Conservation (phyloP, 805 yeast species). For the Kluyveromyces starmeri region DNA sequence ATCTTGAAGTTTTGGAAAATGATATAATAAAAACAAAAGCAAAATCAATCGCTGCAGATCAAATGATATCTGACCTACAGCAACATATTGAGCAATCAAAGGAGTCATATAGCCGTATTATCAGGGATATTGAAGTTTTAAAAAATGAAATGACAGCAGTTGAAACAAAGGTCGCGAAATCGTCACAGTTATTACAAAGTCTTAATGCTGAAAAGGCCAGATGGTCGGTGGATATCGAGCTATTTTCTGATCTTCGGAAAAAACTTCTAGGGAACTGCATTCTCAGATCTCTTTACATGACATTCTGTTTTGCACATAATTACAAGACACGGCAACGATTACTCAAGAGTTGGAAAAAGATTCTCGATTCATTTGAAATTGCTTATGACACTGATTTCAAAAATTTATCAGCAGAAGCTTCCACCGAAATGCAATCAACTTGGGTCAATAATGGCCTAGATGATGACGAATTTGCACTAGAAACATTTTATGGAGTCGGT, state of each 20-base stretch:
- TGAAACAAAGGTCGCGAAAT: constrained; percentile 49
- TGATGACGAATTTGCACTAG: constrained; percentile 51
- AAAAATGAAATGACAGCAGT: constrained; percentile 63
- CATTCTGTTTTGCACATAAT: constrained; percentile 53
- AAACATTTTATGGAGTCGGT: constrained; percentile 49
- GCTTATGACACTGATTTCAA: constrained; percentile 31
- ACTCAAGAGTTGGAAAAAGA: constrained; percentile 29
- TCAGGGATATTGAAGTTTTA: constrained; percentile 68
- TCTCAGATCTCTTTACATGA: constrained; percentile 50
- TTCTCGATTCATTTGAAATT: constrained; percentile 33
- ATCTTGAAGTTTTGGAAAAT: constrained; percentile 50
- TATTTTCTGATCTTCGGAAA: constrained; percentile 39
- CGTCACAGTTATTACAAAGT: constrained; percentile 52
- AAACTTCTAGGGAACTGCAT: constrained; percentile 56
- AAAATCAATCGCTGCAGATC: constrained; percentile 64
- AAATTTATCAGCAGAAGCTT: constrained; percentile 32
- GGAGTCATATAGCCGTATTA: constrained; percentile 57
- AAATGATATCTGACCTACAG: constrained; percentile 72
- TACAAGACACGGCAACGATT: constrained; percentile 37
- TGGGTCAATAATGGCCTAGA: constrained; percentile 52
- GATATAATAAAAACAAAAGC: constrained; percentile 56
- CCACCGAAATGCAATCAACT: constrained; percentile 32
- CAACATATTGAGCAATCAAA: constrained; percentile 61
- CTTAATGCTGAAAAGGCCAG: constrained; percentile 59
- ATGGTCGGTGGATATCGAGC: constrained; percentile 57